Base-by-base conservation (phyloP, 192 early-diverging fungal species). In the Linderina pennispora region DNA sequence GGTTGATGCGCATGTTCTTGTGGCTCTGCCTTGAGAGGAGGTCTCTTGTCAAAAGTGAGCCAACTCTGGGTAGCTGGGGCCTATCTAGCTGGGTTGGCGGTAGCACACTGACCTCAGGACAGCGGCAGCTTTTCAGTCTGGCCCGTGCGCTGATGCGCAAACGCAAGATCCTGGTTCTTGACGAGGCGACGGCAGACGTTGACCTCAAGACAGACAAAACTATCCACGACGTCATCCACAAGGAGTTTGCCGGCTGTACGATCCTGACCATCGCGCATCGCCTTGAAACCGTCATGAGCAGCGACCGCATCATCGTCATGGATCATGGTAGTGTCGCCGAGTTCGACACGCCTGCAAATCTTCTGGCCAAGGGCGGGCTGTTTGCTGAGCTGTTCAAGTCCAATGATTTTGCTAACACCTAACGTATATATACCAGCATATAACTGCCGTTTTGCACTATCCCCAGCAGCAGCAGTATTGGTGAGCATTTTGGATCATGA, bases 191-290 rank as follows among this genome's bases (percentile, higher is more conserved):
- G 7, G 70, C 83, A 8, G 58, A 76, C 5, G 70, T 86, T 14
- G 84, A 88, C 35, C 16, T 58, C 43, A 55, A 47, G 16, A 56
- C 54, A 8, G 62, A 65, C 21, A 31, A 38, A 16, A 28, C 13
- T 6, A 53, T 65, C 19, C 62, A 65, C 28, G 39, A 37, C 17
- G 45, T 58, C 13, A 75, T 85, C 21, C 65, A 69, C 4, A 61
- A 53, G 6, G 58, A 81, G 41, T 83, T 85, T 54, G 40, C 32
- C 1, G 42, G 72, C 37, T 36, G 50, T 22, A 64, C 62, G 3
- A 66, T 86, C 7, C 50, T 85, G 17, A 80, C 80, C 8, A 85
- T 86, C 48, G 84, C 82, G 2, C 84, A 92, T 61, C 80, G 88
- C 22, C 57, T 86, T 28, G 82, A 86, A 39, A 86, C 84, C 2